phyloP scores from a whole-genome alignment of 306 rosid species.

The Begonia masoniana region DNA sequence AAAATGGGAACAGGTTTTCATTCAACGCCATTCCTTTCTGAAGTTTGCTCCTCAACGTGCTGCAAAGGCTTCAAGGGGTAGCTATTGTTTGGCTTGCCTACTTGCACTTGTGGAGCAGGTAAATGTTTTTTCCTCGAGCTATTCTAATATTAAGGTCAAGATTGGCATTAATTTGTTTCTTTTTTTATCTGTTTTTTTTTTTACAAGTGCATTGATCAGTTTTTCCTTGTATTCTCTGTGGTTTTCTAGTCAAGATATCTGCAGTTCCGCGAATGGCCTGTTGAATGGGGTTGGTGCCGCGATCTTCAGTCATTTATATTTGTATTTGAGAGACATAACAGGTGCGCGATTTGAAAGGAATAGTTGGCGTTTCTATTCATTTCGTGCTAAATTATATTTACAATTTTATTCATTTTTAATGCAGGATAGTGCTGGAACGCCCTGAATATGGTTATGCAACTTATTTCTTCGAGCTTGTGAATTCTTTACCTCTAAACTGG shows the following conservation, averaged over 20 bases:
- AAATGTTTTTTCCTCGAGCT: slow-evolving; percentile 8
- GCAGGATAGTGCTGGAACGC: slow-evolving; percentile 89
- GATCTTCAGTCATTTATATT: slow-evolving; percentile 89
- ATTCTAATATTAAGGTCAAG: neutral
- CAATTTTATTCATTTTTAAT: slow-evolving; percentile 10
- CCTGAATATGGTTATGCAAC: slow-evolving; percentile 96
- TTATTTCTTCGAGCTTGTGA: slow-evolving; percentile 77
- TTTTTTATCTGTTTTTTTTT: neutral
- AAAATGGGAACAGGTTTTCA: slow-evolving; percentile 44
- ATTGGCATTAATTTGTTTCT: neutral
- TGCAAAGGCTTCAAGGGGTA: slow-evolving; percentile 45
- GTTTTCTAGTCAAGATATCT: slow-evolving; percentile 50
- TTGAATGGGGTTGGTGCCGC: slow-evolving; percentile 97
- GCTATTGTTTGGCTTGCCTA: slow-evolving; percentile 70
- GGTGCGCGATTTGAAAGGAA: slow-evolving; percentile 33
- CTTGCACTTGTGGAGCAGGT: slow-evolving; percentile 96
- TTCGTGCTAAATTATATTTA: neutral
- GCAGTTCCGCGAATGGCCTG: slow-evolving; percentile 74
- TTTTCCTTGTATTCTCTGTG: slow-evolving; percentile 5
- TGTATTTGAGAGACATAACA: slow-evolving; percentile 74
- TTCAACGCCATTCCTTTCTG: slow-evolving; percentile 31
- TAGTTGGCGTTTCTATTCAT: neutral
- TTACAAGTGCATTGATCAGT: neutral
- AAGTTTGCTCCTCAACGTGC: slow-evolving; percentile 38
- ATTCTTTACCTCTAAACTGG: slow-evolving; percentile 62